Conservation (phyloP, 2,329 filamentous ascomycete species). For the Hysterium pulicare region DNA sequence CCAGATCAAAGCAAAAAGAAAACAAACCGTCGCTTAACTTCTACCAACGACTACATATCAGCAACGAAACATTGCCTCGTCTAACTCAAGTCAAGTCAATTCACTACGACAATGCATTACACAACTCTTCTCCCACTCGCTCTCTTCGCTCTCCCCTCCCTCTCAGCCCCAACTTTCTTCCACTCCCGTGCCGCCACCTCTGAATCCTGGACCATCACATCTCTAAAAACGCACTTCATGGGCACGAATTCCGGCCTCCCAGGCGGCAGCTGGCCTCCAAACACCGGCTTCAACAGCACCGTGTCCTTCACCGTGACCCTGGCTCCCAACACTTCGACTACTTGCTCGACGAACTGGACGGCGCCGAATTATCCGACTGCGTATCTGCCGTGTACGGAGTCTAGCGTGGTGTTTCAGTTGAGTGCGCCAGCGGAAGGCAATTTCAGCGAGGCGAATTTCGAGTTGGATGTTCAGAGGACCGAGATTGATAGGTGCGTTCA, state of each 20-base stretch:
- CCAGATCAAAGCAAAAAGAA: too few relatives aligned
- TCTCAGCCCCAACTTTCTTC: not conserved
- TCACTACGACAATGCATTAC: too few relatives aligned
- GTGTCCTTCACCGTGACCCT: constrained; percentile 21
- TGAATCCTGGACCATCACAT: constrained; percentile 18
- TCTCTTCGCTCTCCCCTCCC: constrained; percentile 1
- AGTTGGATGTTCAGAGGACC: not conserved
- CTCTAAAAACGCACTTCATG: constrained; percentile 28
- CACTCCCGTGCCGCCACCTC: constrained; percentile 5
- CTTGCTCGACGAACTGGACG: constrained; percentile 12
- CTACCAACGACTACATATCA: too few relatives aligned
- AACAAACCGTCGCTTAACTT: too few relatives aligned
- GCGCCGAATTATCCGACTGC: not conserved
- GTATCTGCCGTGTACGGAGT: constrained; percentile 5
- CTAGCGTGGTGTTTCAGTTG: not conserved
- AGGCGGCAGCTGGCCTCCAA: constrained; percentile 19
- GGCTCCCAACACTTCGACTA: constrained; percentile 6
- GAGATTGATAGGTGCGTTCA: not conserved
- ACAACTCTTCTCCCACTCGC: not conserved
- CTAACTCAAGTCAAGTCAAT: too few relatives aligned
- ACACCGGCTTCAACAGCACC: constrained; percentile 16
- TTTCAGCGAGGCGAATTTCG: constrained; percentile 5
- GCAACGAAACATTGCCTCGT: too few relatives aligned
- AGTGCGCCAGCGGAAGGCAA: not conserved
- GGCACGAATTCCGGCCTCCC: constrained; percentile 17